Conservation (phyloP, 2,329 filamentous ascomycete genomes). For the Capronia coronata region DNA sequence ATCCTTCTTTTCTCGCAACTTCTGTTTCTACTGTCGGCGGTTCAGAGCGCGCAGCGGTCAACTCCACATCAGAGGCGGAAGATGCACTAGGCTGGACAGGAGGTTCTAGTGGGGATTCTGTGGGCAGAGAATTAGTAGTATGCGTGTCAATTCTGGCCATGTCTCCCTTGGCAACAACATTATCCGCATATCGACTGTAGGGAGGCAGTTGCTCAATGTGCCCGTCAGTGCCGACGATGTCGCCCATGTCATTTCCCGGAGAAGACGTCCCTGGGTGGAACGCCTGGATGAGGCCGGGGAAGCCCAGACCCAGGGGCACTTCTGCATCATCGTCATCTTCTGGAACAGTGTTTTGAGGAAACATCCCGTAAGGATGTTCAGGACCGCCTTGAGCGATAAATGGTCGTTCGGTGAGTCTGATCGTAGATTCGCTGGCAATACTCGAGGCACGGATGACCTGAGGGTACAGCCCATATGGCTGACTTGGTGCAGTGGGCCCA, state of each 20-base stretch:
- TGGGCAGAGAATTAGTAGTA: background rate
- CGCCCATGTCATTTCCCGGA: slow-evolving; percentile 78
- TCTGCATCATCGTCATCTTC: slow-evolving; percentile 47
- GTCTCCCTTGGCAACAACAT: slow-evolving; percentile 53
- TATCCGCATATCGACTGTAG: slow-evolving; percentile 83
- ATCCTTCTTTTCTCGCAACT: slow-evolving; percentile 35
- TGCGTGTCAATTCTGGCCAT: slow-evolving; percentile 23
- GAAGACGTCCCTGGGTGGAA: slow-evolving; percentile 63
- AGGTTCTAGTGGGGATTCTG: slow-evolving; percentile 9
- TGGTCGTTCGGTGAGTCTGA: slow-evolving; percentile 52
- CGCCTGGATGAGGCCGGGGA: slow-evolving; percentile 58
- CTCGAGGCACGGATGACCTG: slow-evolving; percentile 60
- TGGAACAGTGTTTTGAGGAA: slow-evolving; percentile 67
- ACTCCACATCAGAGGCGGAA: slow-evolving; percentile 23
- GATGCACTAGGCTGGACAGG: slow-evolving; percentile 8
- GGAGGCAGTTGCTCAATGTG: slow-evolving; percentile 88
- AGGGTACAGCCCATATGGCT: slow-evolving; percentile 78
- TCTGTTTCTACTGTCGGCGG: slow-evolving; percentile 26
- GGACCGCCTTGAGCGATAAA: slow-evolving; percentile 57
- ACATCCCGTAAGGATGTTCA: slow-evolving; percentile 79
- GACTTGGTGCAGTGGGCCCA: slow-evolving; percentile 66
- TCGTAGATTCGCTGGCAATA: slow-evolving; percentile 64
- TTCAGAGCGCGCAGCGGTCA: slow-evolving; percentile 24
- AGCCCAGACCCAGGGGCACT: slow-evolving; percentile 56
- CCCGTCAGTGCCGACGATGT: slow-evolving; percentile 79